Evolutionary conservation across 176 grass and related monocot genomes (phyloP), one percentile per base, ranked within the genome.

Genomic region (Paspalum vaginatum): DNA sequence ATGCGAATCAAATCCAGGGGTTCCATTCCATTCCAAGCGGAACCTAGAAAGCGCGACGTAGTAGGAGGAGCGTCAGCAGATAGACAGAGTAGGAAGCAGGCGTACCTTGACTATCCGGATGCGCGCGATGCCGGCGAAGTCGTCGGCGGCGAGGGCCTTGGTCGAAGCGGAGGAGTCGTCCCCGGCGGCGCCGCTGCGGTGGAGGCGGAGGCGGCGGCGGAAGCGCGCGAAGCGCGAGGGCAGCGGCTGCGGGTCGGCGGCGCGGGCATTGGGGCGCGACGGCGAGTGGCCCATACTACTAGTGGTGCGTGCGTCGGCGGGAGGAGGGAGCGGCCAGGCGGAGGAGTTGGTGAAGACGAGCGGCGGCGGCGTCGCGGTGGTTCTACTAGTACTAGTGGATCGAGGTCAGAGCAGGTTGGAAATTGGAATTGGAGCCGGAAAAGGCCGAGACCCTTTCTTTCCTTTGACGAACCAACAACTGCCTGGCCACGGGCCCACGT

Each of bases 121-220:
- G 52, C 88, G 96, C 1, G 88, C 96, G 84, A 98, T 95, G 27
- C 96, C 96, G n/a, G 90, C 88, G 75, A 98, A 98, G 6, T 98
- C 92, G 8, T 82, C 79, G 67, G 78, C 81, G 39, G 68, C 47
- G 65, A 95, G 21, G 86, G 58, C 63, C 69, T 26, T 89, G 12
- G 54, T 39, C 4, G 61, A 70, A 0, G 11, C 59, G 0, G 40
- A 0, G 38, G n/a, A 14, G 8, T 61, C 53, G 1, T 16, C 46
- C 42, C 47, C 2, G 45, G 38, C 16, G 77, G 32, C 4, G 81
- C 75, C 8, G 16, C 40, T 46, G 60, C 65, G 84, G 41, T 49
- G 66, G 41, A 81, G 82, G 60, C 90, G 92, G 8, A 95, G 76
- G 60, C 88, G 90, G 64, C 88, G 78, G 67, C 88, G 86, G 88